Percentiles rank a stretch among this genome's conserved stretches.
phyloP scores from a whole-genome alignment of 306 rosid genomes.

The Mucuna pruriens region DNA sequence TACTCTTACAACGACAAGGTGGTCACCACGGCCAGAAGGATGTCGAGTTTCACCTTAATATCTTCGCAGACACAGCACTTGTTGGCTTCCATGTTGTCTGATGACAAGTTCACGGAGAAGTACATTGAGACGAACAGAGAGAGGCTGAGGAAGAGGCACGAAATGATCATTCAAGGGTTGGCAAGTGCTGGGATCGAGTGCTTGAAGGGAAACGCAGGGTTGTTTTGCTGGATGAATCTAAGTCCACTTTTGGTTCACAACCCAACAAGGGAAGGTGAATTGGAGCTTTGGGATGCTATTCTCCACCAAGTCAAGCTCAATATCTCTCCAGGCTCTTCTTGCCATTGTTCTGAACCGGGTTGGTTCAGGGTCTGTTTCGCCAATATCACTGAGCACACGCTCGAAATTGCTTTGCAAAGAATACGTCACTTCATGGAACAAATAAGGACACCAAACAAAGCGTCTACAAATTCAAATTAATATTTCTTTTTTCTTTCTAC shows the following conservation, averaged over 20 bases:
- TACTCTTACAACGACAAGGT: constrained; percentile 86
- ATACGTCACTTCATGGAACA: constrained; percentile 60
- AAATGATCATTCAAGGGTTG: constrained; percentile 76
- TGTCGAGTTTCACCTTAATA: constrained; percentile 91
- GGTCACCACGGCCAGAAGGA: constrained; percentile 82
- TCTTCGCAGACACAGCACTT: constrained; percentile 90
- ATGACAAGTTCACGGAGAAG: constrained; percentile 57
- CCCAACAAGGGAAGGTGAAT: constrained; percentile 67
- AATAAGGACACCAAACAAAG: constrained; percentile 23
- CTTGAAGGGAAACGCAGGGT: constrained; percentile 87
- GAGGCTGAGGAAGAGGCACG: constrained; percentile 69
- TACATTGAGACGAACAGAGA: constrained; percentile 70
- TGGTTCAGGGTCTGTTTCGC: constrained; percentile 99
- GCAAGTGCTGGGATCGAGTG: constrained; percentile 73
- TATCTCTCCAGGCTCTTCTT: constrained; percentile 92
- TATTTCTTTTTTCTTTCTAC: background rate
- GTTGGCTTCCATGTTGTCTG: constrained; percentile 76
- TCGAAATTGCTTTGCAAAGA: constrained; percentile 75
- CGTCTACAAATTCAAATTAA: background rate
- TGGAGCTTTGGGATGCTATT: constrained; percentile 66
- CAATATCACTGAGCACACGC: constrained; percentile 76
- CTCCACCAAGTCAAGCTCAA: constrained; percentile 69
- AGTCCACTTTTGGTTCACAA: constrained; percentile 66
- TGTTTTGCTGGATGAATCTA: constrained; percentile 95
- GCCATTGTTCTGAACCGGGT: constrained; percentile 89